Base-by-base conservation (phyloP, 768 basidiomycete genomes). In the Suillus plorans region DNA sequence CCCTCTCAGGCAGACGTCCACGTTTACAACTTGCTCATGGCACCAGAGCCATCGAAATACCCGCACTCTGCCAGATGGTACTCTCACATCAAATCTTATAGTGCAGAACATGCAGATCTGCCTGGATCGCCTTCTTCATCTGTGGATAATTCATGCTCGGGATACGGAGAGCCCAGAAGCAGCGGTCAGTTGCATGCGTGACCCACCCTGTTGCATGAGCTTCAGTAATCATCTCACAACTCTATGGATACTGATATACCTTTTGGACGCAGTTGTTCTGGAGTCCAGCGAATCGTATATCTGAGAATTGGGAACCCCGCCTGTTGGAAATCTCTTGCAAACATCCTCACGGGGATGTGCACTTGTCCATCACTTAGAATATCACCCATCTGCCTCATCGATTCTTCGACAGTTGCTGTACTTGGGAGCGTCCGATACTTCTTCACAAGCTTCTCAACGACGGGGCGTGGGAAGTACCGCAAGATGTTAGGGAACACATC, bases 211-310 rank as follows among this genome's bases (percentile, higher is more conserved):
- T 20, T 52, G 12, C 16, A 64, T 59, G 63, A 20, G 41, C 14
- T 18, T 36, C 47, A 60, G 45, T n/a, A 41, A 20, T 34, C 36
- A 50, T n/a, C 10, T 34, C 25, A 18, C 53, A 25, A 28, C 16
- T 25, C 18, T 14, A 22, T 39, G n/a, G 3, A 6, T 28, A 9
- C 37, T 34, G 22, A 47, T 20, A 20, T 63, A 86, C 90, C 89
- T 69, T 81, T 74, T 2, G 82, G 78, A 9, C 86, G 82, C 53
- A 79, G 68, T 60, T 87, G 83, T 70, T 87, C 85, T 0, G 90
- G 89, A 0, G 86, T 85, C 88, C 89, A 91, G 37, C 84, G 78
- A 61, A 93, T 88, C 68, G 82, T 78, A 70, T 92, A 93, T 63
- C 91, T 80, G 63, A 89, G 72, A 1, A 90, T 81, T 0, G 90